Base-by-base conservation (phyloP, 768 basidiomycete genomes). In the Amanita muscaria region DNA sequence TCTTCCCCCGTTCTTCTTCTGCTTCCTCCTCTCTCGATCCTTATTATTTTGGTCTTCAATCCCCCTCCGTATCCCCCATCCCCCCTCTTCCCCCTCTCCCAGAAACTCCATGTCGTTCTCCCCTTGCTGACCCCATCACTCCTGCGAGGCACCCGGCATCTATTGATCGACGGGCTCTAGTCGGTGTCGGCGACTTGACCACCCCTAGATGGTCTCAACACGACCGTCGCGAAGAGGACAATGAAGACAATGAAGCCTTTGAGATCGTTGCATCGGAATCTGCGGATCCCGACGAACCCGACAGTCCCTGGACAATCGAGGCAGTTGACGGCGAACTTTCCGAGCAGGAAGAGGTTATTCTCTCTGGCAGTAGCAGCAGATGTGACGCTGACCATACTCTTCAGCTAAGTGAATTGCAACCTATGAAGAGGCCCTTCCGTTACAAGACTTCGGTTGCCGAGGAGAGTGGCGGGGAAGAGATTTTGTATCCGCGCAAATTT, bases 111-210 rank as follows among this genome's bases (percentile, higher is more conserved):
- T 84, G 86, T 52, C 74, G 73, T 36, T 67, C 65, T 33, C 58
- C 60, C 23, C 51, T 62, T 31, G 60, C 60, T 39, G 77, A 81
- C 50, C 80, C 82, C 14, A 64, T 77, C 29, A 87, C 88, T 0
- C 88, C 88, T 7, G 80, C 74, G 25, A 74, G 77, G 48, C 82
- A 90, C 64, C 83, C 86, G 16, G 78, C 86, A 16, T 60, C 67
- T 52, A 90, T 91, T 49, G 92, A 98, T 66, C 74, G 96, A 47
- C 74, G 79, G 14, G 85, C 80, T 29, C 78, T 98, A 31, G 79
- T 98, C 42, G 96, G 96, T 19, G 87, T 98, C 4, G 96, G 96
- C 29, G 96, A 99, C 64, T 77, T 98, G 24, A 70, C 91, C 15
- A 99, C 96, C n/a, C 96, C 96, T 38, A 77, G 92, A 49, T 99